Percentiles rank a stretch among this genome's conserved stretches.
phyloP scores from a whole-genome alignment of 495 filamentous ascomycete genomes.

The Lindgomyces ingoldianus region DNA sequence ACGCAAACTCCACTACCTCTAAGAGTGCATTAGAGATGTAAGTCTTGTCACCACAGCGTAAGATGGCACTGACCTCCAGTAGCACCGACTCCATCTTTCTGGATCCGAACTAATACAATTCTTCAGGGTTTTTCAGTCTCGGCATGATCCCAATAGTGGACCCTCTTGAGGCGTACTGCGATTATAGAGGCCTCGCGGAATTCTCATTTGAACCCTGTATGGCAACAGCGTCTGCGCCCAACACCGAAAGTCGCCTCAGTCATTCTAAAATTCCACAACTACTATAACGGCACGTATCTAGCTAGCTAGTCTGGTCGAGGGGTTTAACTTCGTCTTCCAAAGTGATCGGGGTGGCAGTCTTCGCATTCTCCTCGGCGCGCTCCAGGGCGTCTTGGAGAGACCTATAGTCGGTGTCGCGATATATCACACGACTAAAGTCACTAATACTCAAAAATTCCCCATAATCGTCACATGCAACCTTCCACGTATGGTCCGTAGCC shows the following conservation, averaged over 20 bases:
- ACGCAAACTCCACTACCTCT: background rate
- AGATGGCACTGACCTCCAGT: background rate
- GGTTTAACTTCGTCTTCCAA: too few species aligned
- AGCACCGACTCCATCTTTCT: background rate
- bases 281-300: background rate
- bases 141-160: background rate
- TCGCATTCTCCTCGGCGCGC: too few species aligned
- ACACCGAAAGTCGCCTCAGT: background rate
- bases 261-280: background rate
- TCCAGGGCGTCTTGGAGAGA: too few species aligned
- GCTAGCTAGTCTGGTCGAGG: too few species aligned
- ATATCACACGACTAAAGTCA: too few species aligned
- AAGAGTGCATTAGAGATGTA: background rate
- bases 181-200: background rate
- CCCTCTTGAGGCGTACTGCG: background rate
- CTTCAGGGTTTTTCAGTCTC: slow-evolving; percentile 1
- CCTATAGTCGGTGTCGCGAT: too few species aligned
- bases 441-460: too few species aligned
- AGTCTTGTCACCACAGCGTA: background rate
- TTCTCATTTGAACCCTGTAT: slow-evolving; percentile 3
- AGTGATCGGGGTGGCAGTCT: too few species aligned
- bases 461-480: too few species aligned
- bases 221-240: background rate
- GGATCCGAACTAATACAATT: background rate
- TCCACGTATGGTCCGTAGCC: too few species aligned